phyloP scores from a whole-genome alignment of 352 stramenopile genomes.

The Phytophthora foliorum region DNA sequence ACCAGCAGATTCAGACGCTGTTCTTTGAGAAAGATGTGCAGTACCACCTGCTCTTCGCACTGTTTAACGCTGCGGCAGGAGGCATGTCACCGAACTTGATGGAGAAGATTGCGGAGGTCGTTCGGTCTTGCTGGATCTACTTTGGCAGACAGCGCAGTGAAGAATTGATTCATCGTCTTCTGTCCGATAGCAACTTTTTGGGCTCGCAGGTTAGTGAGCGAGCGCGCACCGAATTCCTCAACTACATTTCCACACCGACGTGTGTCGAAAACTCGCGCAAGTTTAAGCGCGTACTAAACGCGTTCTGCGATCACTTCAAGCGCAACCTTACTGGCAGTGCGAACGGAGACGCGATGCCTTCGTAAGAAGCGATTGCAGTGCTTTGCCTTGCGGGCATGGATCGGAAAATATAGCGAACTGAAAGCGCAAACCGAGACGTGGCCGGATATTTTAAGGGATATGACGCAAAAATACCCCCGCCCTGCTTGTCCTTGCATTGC shows the following conservation, averaged over 20 bases:
- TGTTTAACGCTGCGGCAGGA: constrained; percentile 73
- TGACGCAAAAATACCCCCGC: constrained; percentile 16
- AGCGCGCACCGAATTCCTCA: constrained; percentile 65
- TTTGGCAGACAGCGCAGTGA: constrained; percentile 74
- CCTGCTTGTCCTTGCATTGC: constrained; percentile 8
- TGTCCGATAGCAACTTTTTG: constrained; percentile 70
- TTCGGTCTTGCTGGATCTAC: constrained; percentile 81
- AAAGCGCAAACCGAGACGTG: constrained; percentile 5
- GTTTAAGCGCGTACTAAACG: constrained; percentile 77
- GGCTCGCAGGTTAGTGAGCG: constrained; percentile 65
- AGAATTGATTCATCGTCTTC: constrained; percentile 63
- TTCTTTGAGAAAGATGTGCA: constrained; percentile 86
- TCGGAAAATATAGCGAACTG: constrained; percentile 2
- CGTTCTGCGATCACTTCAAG: constrained; percentile 86
- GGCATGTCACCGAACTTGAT: constrained; percentile 69
- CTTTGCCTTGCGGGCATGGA: neutral
- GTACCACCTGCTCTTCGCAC: constrained; percentile 70
- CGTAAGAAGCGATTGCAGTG: constrained; percentile 16
- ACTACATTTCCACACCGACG: constrained; percentile 64
- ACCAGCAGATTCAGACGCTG: constrained; percentile 73
- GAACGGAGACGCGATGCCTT: constrained; percentile 22
- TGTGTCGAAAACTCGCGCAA: constrained; percentile 84
- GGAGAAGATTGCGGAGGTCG: constrained; percentile 73
- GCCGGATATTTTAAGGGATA: constrained; percentile 24
- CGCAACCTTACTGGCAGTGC: constrained; percentile 47